Evolutionary conservation across 140 eudicot genomes (phyloP).

Genomic region (Oenanthe javanica): DNA sequence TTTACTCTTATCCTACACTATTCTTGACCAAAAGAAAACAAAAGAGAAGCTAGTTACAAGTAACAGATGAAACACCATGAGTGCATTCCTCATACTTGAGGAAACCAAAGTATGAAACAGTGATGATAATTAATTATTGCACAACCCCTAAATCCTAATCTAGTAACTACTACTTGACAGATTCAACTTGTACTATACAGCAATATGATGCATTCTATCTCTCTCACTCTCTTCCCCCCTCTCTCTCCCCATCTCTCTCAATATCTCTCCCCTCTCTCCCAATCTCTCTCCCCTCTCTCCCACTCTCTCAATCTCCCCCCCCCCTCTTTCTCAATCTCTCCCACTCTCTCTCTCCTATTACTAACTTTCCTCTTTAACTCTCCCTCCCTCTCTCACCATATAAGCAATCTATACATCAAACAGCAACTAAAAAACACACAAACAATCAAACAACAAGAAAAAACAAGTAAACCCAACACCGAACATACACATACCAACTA

Average conservation of each 20-base stretch:
- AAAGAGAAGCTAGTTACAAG: background rate
- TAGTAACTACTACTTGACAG: background rate
- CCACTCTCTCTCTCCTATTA: too few species aligned
- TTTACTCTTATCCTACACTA: background rate
- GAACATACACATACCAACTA: slow-evolving; percentile 37
- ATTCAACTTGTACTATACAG: background rate
- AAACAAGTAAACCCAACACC: background rate
- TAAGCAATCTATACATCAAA: background rate
- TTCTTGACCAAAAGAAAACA: background rate
- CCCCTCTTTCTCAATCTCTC: too few species aligned
- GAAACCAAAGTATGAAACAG: background rate
- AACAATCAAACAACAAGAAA: background rate
- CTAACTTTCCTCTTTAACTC: too few species aligned
- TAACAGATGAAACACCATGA: background rate
- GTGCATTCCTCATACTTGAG: background rate
- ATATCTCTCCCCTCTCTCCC: too few species aligned
- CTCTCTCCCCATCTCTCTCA: too few species aligned
- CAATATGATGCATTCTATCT: background rate
- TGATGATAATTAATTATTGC: too few species aligned
- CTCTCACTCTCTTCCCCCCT: background rate
- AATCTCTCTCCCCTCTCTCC: too few species aligned
- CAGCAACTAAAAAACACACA: background rate
- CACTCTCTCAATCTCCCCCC: too few species aligned
- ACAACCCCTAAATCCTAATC: too few species aligned
- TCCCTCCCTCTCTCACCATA: too few species aligned